These are phyloP conservation scores for Podospora australis DNA, from an alignment of 495 filamentous ascomycete species.

Conservation along the genomic window DNA sequence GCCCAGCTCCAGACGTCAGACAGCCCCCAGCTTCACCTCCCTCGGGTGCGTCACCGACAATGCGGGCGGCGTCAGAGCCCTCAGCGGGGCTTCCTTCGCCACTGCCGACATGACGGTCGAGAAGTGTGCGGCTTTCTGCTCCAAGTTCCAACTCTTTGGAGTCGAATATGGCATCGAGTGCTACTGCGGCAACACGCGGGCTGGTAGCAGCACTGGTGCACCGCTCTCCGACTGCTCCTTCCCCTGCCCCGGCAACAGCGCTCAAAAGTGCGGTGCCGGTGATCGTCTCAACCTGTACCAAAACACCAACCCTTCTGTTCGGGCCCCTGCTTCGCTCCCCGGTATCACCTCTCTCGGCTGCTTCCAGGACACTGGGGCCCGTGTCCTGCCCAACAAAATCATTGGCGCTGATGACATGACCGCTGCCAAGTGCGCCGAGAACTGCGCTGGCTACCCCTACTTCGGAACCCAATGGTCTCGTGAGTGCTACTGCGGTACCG, in stretches of 20 bases:
- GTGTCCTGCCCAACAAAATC: conserved; percentile 39
- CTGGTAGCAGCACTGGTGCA: conserved; percentile 31
- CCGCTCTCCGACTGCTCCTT: conserved; percentile 41
- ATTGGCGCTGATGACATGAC: conserved; percentile 45
- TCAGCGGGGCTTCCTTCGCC: conserved; percentile 42
- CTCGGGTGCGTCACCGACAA: conserved; percentile 40
- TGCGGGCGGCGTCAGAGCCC: conserved; percentile 40
- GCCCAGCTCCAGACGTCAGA: neutral
- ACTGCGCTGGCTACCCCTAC: conserved; percentile 48
- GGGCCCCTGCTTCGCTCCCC: conserved; percentile 12
- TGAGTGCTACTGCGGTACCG: conserved; percentile 62
- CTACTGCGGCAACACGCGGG: conserved; percentile 53
- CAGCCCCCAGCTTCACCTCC: conserved; percentile 22
- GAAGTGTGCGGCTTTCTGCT: conserved; percentile 53
- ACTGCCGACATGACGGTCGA: conserved; percentile 53
- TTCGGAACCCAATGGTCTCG: conserved; percentile 60
- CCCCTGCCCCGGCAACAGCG: conserved; percentile 39
- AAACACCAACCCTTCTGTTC: conserved; percentile 20
- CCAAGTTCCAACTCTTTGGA: conserved; percentile 48
- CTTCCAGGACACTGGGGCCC: conserved; percentile 44
- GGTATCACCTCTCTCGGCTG: conserved; percentile 39
- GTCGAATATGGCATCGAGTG: conserved; percentile 63
- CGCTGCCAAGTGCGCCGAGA: conserved; percentile 48
- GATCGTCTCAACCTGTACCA: conserved; percentile 46
- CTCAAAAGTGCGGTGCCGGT: conserved; percentile 41